phyloP scores from a whole-genome alignment of 495 filamentous ascomycete species.

The Penicillium cinerascens region DNA sequence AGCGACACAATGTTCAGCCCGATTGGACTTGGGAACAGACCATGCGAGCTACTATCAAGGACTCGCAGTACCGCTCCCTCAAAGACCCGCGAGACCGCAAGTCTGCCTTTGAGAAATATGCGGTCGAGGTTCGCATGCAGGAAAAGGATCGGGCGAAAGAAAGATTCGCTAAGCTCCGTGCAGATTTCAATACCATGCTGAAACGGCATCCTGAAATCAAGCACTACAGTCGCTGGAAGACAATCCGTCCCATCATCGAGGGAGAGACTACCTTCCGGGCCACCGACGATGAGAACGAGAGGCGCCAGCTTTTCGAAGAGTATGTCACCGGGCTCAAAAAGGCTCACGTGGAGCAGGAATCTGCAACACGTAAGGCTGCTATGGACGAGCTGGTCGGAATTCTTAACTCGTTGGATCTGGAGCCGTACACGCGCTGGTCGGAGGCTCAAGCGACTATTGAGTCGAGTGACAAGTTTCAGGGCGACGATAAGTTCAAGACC shows the following conservation, averaged over 20 bases:
- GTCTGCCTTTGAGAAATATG: conserved; percentile 93
- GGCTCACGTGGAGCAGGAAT: conserved; percentile 69
- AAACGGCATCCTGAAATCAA: conserved; percentile 97
- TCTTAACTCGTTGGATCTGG: conserved; percentile 77
- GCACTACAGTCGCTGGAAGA: conserved; percentile 97
- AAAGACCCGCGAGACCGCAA: conserved; percentile 93
- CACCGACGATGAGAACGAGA: conserved; percentile 82
- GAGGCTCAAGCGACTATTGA: conserved; percentile 82
- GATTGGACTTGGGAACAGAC: conserved; percentile 93
- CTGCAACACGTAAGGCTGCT: conserved; percentile 68
- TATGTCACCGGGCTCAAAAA: conserved; percentile 84
- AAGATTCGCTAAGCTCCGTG: conserved; percentile 84
- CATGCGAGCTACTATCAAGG: conserved; percentile 83
- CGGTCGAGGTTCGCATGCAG: conserved; percentile 81
- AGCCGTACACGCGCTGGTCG: conserved; percentile 93
- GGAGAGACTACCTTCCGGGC: conserved; percentile 93
- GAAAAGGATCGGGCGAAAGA: conserved; percentile 96
- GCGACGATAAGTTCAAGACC: conserved; percentile 82
- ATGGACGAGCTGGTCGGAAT: conserved; percentile 80
- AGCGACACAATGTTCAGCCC: conserved; percentile 76
- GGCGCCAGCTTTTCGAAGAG: conserved; percentile 90
- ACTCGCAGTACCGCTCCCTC: conserved; percentile 88
- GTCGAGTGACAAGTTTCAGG: conserved; percentile 73
- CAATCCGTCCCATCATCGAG: conserved; percentile 89
- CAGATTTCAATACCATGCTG: conserved; percentile 95